Base-by-base conservation (phyloP, 2,329 filamentous ascomycete species). In the Neonectria magnoliae region DNA sequence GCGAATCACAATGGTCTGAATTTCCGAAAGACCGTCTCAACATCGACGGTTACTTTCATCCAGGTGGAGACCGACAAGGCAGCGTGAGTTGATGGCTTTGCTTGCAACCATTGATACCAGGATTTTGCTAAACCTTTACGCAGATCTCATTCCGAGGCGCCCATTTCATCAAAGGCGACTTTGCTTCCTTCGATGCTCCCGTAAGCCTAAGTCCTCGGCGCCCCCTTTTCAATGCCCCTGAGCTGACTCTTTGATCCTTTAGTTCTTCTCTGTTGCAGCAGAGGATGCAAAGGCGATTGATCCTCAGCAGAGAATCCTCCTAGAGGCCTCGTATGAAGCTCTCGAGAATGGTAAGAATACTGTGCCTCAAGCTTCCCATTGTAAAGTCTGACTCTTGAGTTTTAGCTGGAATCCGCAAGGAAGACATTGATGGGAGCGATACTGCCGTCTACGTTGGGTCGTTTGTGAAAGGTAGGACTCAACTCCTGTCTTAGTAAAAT, bases 281-380 rank as follows among this genome's bases (percentile, higher is more conserved):
- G 81, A 83, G 18, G 84, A 87, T 56, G 84, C 84, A 18, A 80
- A 80, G 25, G 83, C 85, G 3, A 83, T 87, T 60, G 85, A 87
- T 55, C 85, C 85, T 7, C 83, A 86, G 60, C 83, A 86, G 66
- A 76, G 85, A n/a, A 76, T 86, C 22, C 75, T 86, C 1, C 79
- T 87, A 1, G 85, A 87, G 64, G 76, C 80, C 7, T 82, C 81
- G 3, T 86, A 85, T 44, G 84, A 86, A 65, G 82, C 83, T 20
- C 75, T 86, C 1, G 84, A 86, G 64, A 85, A 82, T 65, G 82
- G 83, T 83, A 60, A 25, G 68, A 8, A 13, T 5, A 20, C 9
- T 11, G 10, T 10, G 4, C 9, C 3, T 27, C 13, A 31, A n/a
- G 29, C 16, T 11, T 25, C 4, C 14, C 1, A 38, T 14, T 7